phyloP scores from a whole-genome alignment of 1,284 basidiomycete species.

The Moniliophthora roreri region DNA sequence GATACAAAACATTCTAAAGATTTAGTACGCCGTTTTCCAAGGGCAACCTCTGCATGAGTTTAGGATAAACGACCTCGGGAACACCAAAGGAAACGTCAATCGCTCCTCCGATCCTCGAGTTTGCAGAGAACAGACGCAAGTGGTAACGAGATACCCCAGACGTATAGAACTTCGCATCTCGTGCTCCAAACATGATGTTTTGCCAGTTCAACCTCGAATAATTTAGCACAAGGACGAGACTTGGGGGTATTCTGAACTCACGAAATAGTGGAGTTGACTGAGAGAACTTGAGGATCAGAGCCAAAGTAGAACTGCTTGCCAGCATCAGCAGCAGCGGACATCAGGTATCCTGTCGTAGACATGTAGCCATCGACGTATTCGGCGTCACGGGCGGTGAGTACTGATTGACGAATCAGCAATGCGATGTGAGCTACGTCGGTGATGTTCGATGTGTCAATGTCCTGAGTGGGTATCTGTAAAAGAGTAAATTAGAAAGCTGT shows the following conservation, averaged over 20 bases:
- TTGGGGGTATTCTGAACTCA: constrained; percentile 17
- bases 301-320: constrained; percentile 23
- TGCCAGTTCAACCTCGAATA: constrained; percentile 27
- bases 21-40: not conserved
- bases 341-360: constrained; percentile 24
- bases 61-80: constrained; percentile 7
- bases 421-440: constrained; percentile 22
- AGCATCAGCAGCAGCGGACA: constrained; percentile 25
- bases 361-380: constrained; percentile 25
- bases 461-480: constrained; percentile 17
- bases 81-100: constrained; percentile 26
- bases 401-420: constrained; percentile 23
- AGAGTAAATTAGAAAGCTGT: not conserved
- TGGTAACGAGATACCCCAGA: constrained; percentile 23
- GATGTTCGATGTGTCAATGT: constrained; percentile 11
- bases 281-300: constrained; percentile 16
- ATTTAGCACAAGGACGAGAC: not conserved
- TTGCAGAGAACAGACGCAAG: constrained; percentile 30
- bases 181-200: constrained; percentile 29
- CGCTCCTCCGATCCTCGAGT: constrained; percentile 21
- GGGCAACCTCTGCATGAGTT: not conserved
- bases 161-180: constrained; percentile 23
- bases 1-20: no score
- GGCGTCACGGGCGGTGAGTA: constrained; percentile 20
- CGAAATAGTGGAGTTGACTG: constrained; percentile 31